phyloP scores from a whole-genome alignment of 768 basidiomycete genomes.

The Tremella yokohamensis region DNA sequence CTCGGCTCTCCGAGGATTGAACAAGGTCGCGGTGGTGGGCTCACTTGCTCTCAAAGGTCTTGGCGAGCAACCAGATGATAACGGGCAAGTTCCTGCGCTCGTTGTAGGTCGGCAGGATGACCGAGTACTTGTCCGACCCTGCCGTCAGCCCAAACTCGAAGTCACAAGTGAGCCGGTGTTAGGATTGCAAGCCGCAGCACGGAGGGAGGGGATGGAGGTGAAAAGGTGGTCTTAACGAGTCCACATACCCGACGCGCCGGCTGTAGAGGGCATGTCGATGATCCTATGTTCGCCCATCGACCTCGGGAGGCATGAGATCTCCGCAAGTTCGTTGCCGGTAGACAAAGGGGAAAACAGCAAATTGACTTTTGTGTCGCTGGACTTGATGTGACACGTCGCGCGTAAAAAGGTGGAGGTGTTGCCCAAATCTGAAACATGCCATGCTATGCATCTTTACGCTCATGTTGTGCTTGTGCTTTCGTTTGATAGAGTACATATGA shows the following conservation, averaged over 20 bases:
- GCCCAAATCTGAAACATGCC: background rate
- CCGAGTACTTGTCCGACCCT: slow-evolving; percentile 67
- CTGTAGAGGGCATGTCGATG: slow-evolving; percentile 12
- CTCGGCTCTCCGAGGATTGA: background rate
- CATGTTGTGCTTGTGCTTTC: background rate
- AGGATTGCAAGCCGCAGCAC: background rate
- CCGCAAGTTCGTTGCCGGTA: background rate
- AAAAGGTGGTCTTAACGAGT: background rate
- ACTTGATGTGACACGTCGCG: background rate
- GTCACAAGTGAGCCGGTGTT: background rate
- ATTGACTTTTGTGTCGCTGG: background rate
- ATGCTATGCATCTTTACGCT: background rate
- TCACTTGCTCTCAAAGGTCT: slow-evolving; percentile 71
- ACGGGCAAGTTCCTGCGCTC: slow-evolving; percentile 88
- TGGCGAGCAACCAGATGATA: slow-evolving; percentile 78
- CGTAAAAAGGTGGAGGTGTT: background rate
- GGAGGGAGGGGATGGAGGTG: background rate
- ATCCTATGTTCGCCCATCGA: slow-evolving; percentile 5
- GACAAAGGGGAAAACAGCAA: background rate
- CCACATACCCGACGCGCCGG: slow-evolving; percentile 6
- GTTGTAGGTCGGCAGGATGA: slow-evolving; percentile 91
- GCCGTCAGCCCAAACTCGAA: slow-evolving; percentile 1
- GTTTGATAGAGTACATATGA: too few relatives aligned
- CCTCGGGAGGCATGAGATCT: background rate
- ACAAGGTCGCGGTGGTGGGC: slow-evolving; percentile 29